Conservation (phyloP, 225 moss, liverwort and hornwort genomes). For the Antitrichia curtipendula region DNA sequence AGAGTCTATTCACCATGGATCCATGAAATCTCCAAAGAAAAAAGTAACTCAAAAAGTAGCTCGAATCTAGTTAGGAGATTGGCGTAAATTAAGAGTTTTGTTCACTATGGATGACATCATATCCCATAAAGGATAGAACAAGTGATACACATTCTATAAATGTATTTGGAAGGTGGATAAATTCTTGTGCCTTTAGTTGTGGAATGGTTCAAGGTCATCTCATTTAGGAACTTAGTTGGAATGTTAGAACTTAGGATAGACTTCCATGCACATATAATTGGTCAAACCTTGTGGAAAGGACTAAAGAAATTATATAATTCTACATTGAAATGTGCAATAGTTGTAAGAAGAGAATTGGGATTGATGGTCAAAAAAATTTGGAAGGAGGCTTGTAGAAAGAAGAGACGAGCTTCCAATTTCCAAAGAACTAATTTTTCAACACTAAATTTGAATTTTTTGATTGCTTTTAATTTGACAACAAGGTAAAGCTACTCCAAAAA, state of each 20-base stretch:
- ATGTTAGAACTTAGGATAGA: not conserved
- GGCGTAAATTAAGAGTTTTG: too few relatives aligned
- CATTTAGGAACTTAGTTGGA: not conserved
- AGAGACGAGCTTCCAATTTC: not conserved
- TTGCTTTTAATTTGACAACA: not conserved
- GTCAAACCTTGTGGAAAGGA: not conserved
- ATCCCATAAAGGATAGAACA: not conserved
- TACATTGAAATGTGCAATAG: not conserved
- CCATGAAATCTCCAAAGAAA: not conserved
- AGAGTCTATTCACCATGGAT: not conserved
- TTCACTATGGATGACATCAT: not conserved
- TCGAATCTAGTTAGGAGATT: too few relatives aligned
- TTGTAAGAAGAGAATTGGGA: not conserved
- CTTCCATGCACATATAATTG: not conserved
- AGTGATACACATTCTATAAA: accelerated
- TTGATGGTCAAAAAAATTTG: not conserved
- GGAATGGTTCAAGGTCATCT: not conserved
- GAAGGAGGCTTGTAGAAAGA: not conserved
- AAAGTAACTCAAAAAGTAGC: too few relatives aligned
- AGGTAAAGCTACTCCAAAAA: not conserved
- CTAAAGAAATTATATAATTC: not conserved
- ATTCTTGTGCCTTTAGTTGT: not conserved
- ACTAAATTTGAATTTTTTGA: not conserved
- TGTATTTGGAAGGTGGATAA: not conserved
- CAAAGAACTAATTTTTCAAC: not conserved